Base-by-base conservation (phyloP, 352 stramenopile species). In the Nothophytophthora sp. region DNA sequence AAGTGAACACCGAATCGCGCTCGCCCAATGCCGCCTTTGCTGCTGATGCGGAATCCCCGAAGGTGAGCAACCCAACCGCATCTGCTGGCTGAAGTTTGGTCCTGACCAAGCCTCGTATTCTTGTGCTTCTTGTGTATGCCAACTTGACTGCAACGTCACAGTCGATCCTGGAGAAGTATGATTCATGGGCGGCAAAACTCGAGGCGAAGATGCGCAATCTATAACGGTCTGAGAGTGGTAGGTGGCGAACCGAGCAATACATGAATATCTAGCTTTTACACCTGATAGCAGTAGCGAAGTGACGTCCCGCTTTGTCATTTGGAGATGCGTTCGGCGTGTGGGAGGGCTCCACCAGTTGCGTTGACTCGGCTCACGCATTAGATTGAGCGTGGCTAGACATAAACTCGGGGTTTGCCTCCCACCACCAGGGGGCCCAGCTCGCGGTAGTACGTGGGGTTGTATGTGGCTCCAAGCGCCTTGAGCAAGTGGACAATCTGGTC, bases 401-500 rank as follows among this genome's bases (percentile, higher is more conserved):
- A 11, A 10, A 8, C 41, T 27, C 15, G 9, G 22, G 10, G 18
- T 32, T 41, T 60, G 2, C 19, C 16, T 22, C 8, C 19, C 1
- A 15, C 7, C 0, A 75, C 30, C 23, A 92, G 42, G 4, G 79
- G 76, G 1, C 76, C 78, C 1, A 90, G 20, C 0, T 58, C 51
- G 15, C 72, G 75, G 35, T 90, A 90, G 50, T 89, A 55, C 16
- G 66, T 63, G 0, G 73, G 48, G 22, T 88, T 69, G 19, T 88
- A 88, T 3, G 65, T 49, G 3, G 36, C 23, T 33, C 86, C 69
- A 7, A 92, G 60, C 4, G 64, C 52, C 0, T 39, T 23, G 7
- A 75, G 45, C 36, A 92, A 54, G 49, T 83, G 49, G 18, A 43
- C 45, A 38, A 90, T 67, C 38, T 92, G 79, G 10, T 85, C 65